A percentile compares a stretch with the other conserved stretches of the same genome.
phyloP scores from a whole-genome alignment of 2,329 filamentous ascomycete genomes.

The Zalaria obscura region DNA sequence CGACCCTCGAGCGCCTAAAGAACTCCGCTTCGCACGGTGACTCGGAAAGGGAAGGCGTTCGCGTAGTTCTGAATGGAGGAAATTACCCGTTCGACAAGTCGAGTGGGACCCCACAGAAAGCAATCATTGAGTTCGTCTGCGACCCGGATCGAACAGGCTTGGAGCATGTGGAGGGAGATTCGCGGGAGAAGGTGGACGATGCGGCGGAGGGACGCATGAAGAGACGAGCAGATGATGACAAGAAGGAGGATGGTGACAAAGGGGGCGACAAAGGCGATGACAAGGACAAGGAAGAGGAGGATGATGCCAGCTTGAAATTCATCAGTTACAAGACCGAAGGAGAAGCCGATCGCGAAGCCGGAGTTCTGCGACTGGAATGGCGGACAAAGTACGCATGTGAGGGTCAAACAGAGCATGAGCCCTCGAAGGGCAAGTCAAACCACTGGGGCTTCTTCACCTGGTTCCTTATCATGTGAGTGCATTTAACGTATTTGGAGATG shows the following conservation, averaged over 20 bases:
- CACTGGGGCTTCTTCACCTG: slow-evolving; percentile 94
- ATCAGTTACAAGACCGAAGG: slow-evolving; percentile 53
- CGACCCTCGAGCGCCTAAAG: slow-evolving; percentile 51
- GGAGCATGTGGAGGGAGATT: slow-evolving; percentile 50
- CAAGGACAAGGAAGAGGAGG: slow-evolving; percentile 12
- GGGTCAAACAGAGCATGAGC: slow-evolving; percentile 23
- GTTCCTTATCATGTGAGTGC: slow-evolving; percentile 76
- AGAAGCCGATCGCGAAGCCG: slow-evolving; percentile 37
- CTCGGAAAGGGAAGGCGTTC: slow-evolving; percentile 55
- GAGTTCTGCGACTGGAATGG: slow-evolving; percentile 68
- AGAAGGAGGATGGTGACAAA: slow-evolving; percentile 19
- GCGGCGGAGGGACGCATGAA: slow-evolving; percentile 38
- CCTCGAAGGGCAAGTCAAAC: slow-evolving; percentile 3
- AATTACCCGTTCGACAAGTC: slow-evolving; percentile 34
- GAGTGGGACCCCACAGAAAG: slow-evolving; percentile 46
- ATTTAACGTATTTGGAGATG: neutral
- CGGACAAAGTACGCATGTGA: slow-evolving; percentile 78
- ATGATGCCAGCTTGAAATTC: slow-evolving; percentile 58
- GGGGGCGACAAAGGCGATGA: slow-evolving; percentile 19
- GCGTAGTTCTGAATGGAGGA: slow-evolving; percentile 51
- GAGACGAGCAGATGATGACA: slow-evolving; percentile 19
- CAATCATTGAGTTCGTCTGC: slow-evolving; percentile 77
- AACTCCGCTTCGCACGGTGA: slow-evolving; percentile 50
- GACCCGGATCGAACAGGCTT: slow-evolving; percentile 57
- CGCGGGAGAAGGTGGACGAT: slow-evolving; percentile 40